These are phyloP conservation scores for Candolleomyces aberdarensis DNA, from an alignment of 768 basidiomycete species.

Conservation along the genomic window DNA sequence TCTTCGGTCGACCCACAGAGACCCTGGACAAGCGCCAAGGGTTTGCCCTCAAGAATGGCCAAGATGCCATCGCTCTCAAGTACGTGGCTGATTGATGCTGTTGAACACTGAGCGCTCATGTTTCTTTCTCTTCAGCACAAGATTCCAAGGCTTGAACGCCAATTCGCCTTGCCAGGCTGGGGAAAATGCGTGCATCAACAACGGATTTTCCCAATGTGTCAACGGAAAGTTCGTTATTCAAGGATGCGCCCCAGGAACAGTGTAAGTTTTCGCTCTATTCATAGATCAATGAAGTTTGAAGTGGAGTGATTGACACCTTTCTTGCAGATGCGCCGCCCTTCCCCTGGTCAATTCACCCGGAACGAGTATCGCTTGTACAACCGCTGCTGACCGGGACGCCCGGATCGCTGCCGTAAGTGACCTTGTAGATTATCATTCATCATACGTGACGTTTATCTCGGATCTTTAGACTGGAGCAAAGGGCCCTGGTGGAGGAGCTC, in stretches of 20 bases:
- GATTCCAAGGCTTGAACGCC: conserved; percentile 31
- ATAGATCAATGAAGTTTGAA: not conserved
- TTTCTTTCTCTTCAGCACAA: conserved; percentile 19
- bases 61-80: conserved; percentile 41
- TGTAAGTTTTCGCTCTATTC: conserved; percentile 22
- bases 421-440: not conserved
- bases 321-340: conserved; percentile 44
- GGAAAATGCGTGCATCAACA: conserved; percentile 46
- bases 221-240: conserved; percentile 39
- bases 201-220: conserved; percentile 55
- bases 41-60: conserved; percentile 36
- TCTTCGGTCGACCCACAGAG: conserved; percentile 32
- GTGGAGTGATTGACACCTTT: not conserved
- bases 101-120: not conserved
- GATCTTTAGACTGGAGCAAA: not conserved
- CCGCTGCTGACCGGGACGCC: conserved; percentile 40
- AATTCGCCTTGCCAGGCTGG: conserved; percentile 33
- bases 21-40: conserved; percentile 22
- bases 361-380: conserved; percentile 51
- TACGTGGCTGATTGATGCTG: conserved; percentile 15
- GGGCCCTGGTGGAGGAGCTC: not conserved
- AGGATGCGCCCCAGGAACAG: conserved; percentile 32
- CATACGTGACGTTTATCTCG: not conserved
- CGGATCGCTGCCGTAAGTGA: conserved; percentile 45
- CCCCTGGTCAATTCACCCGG: conserved; percentile 49